Conservation (phyloP, 1,139 yeast genomes). For the Blastobotrys arbuscula region DNA sequence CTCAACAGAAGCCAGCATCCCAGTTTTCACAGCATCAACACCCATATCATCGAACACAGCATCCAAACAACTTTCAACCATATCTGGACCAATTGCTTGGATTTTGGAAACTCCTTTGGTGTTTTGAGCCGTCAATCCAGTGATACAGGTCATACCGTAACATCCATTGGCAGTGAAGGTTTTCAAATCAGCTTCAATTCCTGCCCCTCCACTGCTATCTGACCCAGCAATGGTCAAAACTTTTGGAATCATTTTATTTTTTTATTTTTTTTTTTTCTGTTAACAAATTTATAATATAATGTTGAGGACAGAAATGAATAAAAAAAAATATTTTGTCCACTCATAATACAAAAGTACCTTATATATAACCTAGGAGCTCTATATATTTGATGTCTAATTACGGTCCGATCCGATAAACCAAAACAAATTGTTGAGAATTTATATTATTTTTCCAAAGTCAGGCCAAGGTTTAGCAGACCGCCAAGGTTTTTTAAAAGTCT, state of each 20-base stretch:
- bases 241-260: constrained; percentile 14
- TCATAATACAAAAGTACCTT: too few species aligned
- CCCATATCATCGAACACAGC: constrained; percentile 60
- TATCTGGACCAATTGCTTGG: constrained; percentile 41
- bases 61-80: constrained; percentile 45
- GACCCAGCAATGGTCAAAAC: constrained; percentile 38
- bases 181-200: constrained; percentile 87
- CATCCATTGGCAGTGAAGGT: constrained; percentile 75
- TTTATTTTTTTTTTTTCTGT: not conserved
- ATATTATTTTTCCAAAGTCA: too few species aligned
- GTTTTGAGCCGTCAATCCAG: constrained; percentile 84
- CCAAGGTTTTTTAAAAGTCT: too few species aligned
- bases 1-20: constrained; percentile 60
- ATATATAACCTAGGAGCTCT: too few species aligned
- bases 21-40: constrained; percentile 71
- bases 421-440: too few species aligned
- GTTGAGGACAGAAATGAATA: not conserved
- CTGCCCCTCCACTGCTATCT: constrained; percentile 93
- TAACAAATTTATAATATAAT: constrained; percentile 4
- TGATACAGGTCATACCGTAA: constrained; percentile 73
- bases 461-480: too few species aligned
- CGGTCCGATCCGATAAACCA: too few species aligned
- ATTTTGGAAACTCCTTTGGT: constrained; percentile 49
- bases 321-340: too few species aligned
- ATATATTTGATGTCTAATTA: too few species aligned